Evolutionary conservation across 2,329 filamentous ascomycete genomes (phyloP).

Genomic region (Sarocladiaceae sp.): DNA sequence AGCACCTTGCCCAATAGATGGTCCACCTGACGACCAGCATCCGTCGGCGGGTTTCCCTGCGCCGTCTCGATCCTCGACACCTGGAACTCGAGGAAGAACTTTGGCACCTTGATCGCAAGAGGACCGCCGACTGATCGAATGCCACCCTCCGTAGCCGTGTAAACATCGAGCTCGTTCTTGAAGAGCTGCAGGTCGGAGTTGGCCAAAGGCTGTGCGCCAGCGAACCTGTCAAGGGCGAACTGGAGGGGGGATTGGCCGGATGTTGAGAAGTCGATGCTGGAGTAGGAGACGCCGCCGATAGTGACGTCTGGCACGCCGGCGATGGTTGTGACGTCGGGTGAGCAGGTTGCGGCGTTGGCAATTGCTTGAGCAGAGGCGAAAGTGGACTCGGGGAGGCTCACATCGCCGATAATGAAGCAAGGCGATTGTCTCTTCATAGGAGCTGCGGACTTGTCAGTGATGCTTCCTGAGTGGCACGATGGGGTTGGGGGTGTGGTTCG

Average conservation of each 20-base stretch:
- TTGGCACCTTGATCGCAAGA: constrained; percentile 53
- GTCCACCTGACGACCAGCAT: constrained; percentile 46
- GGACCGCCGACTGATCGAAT: constrained; percentile 46
- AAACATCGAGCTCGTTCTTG: constrained; percentile 47
- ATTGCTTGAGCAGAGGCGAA: constrained; percentile 35
- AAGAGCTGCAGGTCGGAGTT: constrained; percentile 43
- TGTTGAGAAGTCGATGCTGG: constrained; percentile 48
- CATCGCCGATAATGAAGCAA: constrained; percentile 49
- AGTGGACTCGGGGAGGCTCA: constrained; percentile 44
- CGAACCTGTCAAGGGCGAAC: constrained; percentile 49
- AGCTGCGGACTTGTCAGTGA: not conserved
- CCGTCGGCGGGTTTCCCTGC: constrained; percentile 46
- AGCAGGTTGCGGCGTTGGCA: constrained; percentile 42
- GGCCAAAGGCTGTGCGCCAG: constrained; percentile 43
- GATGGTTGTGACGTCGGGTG: constrained; percentile 39
- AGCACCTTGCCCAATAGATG: constrained; percentile 52
- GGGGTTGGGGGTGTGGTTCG: not conserved
- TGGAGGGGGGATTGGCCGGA: constrained; percentile 41
- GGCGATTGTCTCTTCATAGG: constrained; percentile 25
- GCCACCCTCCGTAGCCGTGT: constrained; percentile 54
- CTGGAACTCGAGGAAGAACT: constrained; percentile 57
- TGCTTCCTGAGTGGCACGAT: not conserved
- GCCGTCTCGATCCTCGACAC: constrained; percentile 53
- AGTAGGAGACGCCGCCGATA: constrained; percentile 44
- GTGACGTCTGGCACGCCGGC: constrained; percentile 50